Evolutionary conservation across 2,329 filamentous ascomycete genomes (phyloP).

Genomic region (Neofusicoccum umdonicola): DNA sequence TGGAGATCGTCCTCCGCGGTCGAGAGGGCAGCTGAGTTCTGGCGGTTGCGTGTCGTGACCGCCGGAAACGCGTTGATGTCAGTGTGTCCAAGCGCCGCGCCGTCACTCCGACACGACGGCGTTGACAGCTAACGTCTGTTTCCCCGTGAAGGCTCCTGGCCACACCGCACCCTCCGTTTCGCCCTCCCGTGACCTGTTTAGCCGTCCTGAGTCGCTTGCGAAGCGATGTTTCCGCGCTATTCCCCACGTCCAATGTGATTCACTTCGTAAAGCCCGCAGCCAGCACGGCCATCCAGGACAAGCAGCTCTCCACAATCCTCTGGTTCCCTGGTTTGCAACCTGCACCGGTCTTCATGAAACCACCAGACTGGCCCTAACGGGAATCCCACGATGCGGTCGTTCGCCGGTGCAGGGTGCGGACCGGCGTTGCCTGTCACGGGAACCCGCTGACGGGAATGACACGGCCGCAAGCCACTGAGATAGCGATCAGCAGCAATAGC

Average conservation of each 20-base stretch:
- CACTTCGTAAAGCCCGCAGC: no score
- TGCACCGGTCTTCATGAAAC: neutral
- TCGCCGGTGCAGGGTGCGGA: neutral
- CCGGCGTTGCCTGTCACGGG: neutral
- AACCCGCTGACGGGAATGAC: neutral
- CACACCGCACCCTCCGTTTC: neutral
- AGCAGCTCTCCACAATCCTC: neutral
- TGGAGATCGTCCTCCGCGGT: neutral
- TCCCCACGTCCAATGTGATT: no score
- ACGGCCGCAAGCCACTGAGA: slow-evolving; percentile 1
- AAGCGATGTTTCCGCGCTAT: neutral
- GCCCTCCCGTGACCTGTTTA: neutral
- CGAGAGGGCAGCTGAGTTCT: neutral
- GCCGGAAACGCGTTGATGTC: neutral
- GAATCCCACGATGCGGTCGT: neutral
- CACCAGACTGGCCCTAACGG: neutral
- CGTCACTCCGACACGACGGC: neutral
- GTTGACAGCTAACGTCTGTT: slow-evolving; percentile 8
- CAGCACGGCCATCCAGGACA: no score
- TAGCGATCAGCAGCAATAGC: slow-evolving; percentile 4
- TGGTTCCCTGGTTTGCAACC: neutral
- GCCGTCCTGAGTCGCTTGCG: neutral
- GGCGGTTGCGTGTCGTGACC: neutral
- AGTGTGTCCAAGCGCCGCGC: neutral
- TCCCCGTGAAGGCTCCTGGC: neutral